phyloP scores from a whole-genome alignment of 257 asterid genomes.

The Avicennia marina region DNA sequence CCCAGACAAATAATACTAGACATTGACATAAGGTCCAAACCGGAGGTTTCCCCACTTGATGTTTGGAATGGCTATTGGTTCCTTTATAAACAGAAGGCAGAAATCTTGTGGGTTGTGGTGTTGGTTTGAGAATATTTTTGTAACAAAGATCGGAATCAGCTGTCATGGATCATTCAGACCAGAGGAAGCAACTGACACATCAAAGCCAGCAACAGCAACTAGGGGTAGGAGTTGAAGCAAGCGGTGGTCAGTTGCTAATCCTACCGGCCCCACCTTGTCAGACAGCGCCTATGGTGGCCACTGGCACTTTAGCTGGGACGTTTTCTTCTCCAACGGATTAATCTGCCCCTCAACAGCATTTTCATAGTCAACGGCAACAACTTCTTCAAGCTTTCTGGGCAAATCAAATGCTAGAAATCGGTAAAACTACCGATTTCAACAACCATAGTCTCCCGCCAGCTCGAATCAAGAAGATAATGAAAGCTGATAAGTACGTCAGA shows the following conservation, averaged over 20 bases:
- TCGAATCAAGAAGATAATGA: constrained; percentile 66
- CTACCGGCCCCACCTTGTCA: constrained; percentile 32
- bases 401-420: constrained; percentile 44
- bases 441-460: constrained; percentile 66
- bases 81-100: too few relatives aligned
- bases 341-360: constrained; percentile 34
- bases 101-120: too few relatives aligned
- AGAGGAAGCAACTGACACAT: constrained; percentile 30
- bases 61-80: too few relatives aligned
- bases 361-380: constrained; percentile 43
- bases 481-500: constrained; percentile 59
- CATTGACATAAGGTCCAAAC: too few relatives aligned
- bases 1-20: too few relatives aligned
- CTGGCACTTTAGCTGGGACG: constrained; percentile 37
- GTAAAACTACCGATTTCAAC: constrained; percentile 52
- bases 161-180: constrained; percentile 44
- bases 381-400: constrained; percentile 58
- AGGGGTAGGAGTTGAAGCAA: constrained; percentile 24
- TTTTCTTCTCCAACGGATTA: constrained; percentile 40
- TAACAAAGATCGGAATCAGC: background rate
- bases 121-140: constrained; percentile 13
- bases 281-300: constrained; percentile 26
- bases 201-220: constrained; percentile 35
- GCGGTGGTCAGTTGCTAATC: constrained; percentile 26
- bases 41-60: too few relatives aligned